A percentile compares a stretch with the other conserved stretches of the same genome.
Evolutionary conservation across 208 protist genomes (phyloP).

Genomic region (Herpetomonas tarakana): DNA sequence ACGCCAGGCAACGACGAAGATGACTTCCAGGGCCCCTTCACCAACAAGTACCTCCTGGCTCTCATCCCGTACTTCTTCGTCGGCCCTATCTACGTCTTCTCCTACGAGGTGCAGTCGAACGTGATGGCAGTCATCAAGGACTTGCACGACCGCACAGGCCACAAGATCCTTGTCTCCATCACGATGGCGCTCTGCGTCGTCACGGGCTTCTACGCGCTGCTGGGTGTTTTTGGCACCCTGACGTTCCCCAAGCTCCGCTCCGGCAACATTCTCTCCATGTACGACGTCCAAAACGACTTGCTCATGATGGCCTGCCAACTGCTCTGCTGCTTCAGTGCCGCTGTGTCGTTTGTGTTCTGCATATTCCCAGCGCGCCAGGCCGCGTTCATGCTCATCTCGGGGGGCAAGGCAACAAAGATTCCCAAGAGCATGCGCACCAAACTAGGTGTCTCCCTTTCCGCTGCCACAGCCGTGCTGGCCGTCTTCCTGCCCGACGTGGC

Average conservation of each 20-base stretch:
- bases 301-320: slow-evolving; percentile 69
- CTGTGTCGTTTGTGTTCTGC: slow-evolving; percentile 69
- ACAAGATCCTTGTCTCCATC: slow-evolving; percentile 56
- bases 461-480: slow-evolving; percentile 34
- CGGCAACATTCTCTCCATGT: slow-evolving; percentile 69
- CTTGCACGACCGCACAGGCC: slow-evolving; percentile 60
- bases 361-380: slow-evolving; percentile 70
- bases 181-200: slow-evolving; percentile 51
- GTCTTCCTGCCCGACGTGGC: slow-evolving; percentile 71
- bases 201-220: slow-evolving; percentile 49
- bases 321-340: slow-evolving; percentile 71
- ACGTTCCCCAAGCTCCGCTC: slow-evolving; percentile 49
- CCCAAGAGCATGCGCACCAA: slow-evolving; percentile 47
- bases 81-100: slow-evolving; percentile 75
- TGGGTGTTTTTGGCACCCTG: slow-evolving; percentile 61
- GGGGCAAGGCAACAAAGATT: slow-evolving; percentile 47
- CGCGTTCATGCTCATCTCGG: slow-evolving; percentile 68
- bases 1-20: not conserved
- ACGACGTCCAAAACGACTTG: slow-evolving; percentile 46
- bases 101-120: slow-evolving; percentile 81
- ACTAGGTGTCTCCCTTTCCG: slow-evolving; percentile 38
- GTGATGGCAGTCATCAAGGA: slow-evolving; percentile 84
- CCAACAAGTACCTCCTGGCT: slow-evolving; percentile 1
- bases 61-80: slow-evolving; percentile 64
- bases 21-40: slow-evolving; percentile 3